Base-by-base conservation (phyloP, 352 stramenopile species). In the Globisporangium sylvaticum region DNA sequence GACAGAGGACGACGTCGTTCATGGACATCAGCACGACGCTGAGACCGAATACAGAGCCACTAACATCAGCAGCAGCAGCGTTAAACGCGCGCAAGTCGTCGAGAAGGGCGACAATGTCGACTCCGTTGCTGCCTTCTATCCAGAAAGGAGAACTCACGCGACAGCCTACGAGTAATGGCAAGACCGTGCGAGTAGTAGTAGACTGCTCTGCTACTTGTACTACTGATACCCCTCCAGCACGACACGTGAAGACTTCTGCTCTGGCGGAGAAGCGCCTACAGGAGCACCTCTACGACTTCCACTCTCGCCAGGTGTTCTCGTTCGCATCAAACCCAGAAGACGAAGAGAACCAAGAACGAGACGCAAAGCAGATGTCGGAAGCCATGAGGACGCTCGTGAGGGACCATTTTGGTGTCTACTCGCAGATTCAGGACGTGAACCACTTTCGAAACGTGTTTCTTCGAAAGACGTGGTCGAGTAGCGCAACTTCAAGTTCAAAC, bases 391-490 rank as follows among this genome's bases (percentile, higher is more conserved):
- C 64, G 18, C 77, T 92, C 10, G 65, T 90, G 42, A 66, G 64
- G 46, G 79, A 90, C 56, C 80, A 90, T 56, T 71, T 92, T 18
- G 61, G 70, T 4, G 73, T 78, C 29, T 90, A 87, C 66, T 79
- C 81, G 3, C 80, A 88, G 62, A 72, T 92, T 39, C 81, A 90
- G 34, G 81, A 92, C 37, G 67, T 80, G 3, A 69, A 77, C 57
- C 81, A 92, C 54, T 92, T 92, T 37, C 79, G 80, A 6, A 44
- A 62, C n/a, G 34, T 89, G 1, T 92, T 92, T 32, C 66, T 90
- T 6, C 32, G 63, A 3, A 77, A 74, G 20, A 18, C 46, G 22
- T n/a, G 25, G 66, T 22, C 29, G 27, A 42, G 15, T 20, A 24
- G 27, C 25, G 25, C 46, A 8, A 57, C 22, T 27, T 5, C n/a